Evolutionary conservation across 2,329 filamentous ascomycete genomes (phyloP).

Genomic region (Aspergillus sp.): DNA sequence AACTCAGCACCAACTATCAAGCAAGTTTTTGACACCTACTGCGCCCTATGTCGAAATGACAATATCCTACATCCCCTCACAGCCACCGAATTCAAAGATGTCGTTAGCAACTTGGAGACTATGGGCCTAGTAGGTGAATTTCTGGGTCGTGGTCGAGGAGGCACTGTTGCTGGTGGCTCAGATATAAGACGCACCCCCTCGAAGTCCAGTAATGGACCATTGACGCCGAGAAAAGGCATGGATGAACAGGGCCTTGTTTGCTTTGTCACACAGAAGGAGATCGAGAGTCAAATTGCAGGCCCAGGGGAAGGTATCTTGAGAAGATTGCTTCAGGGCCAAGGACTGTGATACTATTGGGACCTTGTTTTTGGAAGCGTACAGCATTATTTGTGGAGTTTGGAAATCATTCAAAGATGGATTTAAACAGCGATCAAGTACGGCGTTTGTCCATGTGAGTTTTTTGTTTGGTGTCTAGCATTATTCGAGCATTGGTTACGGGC

Average conservation of each 20-base stretch:
- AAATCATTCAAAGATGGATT: neutral
- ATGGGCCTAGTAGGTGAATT: constrained; percentile 70
- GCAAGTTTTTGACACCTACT: constrained; percentile 78
- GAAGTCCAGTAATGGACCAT: constrained; percentile 57
- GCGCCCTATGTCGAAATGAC: constrained; percentile 74
- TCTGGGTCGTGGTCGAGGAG: constrained; percentile 65
- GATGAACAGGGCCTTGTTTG: constrained; percentile 78
- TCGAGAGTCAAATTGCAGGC: constrained; percentile 62
- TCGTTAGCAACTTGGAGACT: constrained; percentile 83
- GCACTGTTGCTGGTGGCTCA: constrained; percentile 48
- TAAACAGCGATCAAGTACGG: neutral
- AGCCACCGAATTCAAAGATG: constrained; percentile 88
- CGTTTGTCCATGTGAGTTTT: neutral
- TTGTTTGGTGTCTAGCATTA: neutral
- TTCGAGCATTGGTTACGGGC: neutral
- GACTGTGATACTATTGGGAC: constrained; percentile 18
- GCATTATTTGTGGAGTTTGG: neutral
- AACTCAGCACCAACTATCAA: constrained; percentile 72
- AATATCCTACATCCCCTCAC: constrained; percentile 87
- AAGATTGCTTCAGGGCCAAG: constrained; percentile 34
- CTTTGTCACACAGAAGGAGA: constrained; percentile 74
- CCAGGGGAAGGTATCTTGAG: constrained; percentile 46
- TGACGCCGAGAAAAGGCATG: constrained; percentile 47
- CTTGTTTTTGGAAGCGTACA: neutral
- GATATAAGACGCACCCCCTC: constrained; percentile 62